Evolutionary conservation across 495 filamentous ascomycete species (phyloP), one percentile per base, ranked within the genome.

Genomic region (Poronia punctata): DNA sequence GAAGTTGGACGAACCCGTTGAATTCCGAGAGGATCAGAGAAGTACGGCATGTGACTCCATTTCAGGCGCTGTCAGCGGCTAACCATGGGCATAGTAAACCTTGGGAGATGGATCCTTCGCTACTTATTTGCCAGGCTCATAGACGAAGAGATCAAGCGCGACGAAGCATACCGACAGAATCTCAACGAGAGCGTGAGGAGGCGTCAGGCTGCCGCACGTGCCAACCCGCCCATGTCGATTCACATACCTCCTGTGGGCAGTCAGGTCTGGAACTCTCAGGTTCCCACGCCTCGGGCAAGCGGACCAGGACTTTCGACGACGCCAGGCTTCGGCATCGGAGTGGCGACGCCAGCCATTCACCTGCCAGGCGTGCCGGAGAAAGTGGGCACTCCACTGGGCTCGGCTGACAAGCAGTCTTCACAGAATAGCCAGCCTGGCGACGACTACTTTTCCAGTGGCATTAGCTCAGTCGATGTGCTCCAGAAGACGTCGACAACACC

Each of bases 71-170:
- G n/a, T n/a, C n/a, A 8, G 18, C 18, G 9, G 23, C 49, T 53
- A 38, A 59, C 35, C n/a, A 5, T 23, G 4, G 9, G 35, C 36
- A 10, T 27, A 95, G 88, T 98, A 55, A 97, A 95, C 59, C 78
- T 97, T 37, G 92, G 92, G 3, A 95, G 94, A 70, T 98, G 92
- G 92, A 76, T 97, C 38, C 71, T 98, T 30, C 79, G 92, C 33
- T 95, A 95, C 62, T 75, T 98, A 2, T 98, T 98, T 60, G 80
- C 80, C 16, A 83, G 82, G 26, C 70, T 98, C 28, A 86, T 97
- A 29, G 84, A 90, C 43, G 87, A 94, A 59, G 84, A 96, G 61
- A 83, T 93, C 47, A 74, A 74, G 40, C 79, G 86, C 23, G 92
- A 98, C 54, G 77, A 80, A 53, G 62, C 64, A 7, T 83, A 84